Conservation (phyloP, 2,329 filamentous ascomycete genomes). For the Talaromyces sp. region DNA sequence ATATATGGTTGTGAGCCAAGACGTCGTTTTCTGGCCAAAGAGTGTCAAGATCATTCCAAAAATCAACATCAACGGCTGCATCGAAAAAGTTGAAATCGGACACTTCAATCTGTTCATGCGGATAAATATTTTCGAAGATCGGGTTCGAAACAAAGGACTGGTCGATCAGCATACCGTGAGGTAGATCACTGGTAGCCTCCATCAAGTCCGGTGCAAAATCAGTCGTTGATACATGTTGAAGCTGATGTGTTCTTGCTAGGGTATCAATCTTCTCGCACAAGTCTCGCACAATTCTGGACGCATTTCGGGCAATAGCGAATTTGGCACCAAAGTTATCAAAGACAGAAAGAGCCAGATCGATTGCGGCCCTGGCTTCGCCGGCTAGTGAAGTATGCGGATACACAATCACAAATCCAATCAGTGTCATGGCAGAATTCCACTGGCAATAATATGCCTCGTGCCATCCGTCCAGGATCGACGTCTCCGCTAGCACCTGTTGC, state of each 20-base stretch:
- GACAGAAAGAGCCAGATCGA: conserved; percentile 39
- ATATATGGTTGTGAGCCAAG: not conserved
- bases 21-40: conserved; percentile 18
- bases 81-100: conserved; percentile 16
- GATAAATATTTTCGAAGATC: not conserved
- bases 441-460: conserved; percentile 28
- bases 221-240: not conserved
- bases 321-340: conserved; percentile 36
- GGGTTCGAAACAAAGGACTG: not conserved
- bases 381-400: conserved; percentile 22
- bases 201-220: not conserved
- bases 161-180: not conserved
- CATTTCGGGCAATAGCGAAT: conserved; percentile 38
- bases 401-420: conserved; percentile 34
- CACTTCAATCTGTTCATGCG: not conserved
- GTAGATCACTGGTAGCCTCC: not conserved
- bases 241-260: not conserved
- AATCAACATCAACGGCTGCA: conserved; percentile 21
- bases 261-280: conserved; percentile 19
- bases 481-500: not conserved
- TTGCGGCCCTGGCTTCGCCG: conserved; percentile 21
- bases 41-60: conserved; percentile 18
- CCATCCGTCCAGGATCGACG: conserved; percentile 25
- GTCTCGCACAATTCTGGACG: conserved; percentile 23
- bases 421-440: conserved; percentile 33